A percentile compares a stretch with the other conserved stretches of the same genome.
These are phyloP conservation scores for Saccharomycopsis phalli DNA, from an alignment of 1,139 yeast species.

Conservation along the genomic window DNA sequence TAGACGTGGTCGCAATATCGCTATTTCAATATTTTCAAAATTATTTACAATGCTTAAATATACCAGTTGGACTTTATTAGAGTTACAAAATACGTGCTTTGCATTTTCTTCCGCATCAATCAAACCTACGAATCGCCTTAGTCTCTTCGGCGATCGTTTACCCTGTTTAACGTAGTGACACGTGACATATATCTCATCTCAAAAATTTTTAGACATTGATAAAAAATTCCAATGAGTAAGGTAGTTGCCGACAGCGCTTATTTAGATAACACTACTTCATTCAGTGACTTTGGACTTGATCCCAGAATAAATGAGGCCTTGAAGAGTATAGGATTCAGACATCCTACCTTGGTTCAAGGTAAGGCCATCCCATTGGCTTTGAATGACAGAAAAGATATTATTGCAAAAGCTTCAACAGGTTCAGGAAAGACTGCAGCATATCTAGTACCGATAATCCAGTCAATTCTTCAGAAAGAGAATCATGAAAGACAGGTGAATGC, in stretches of 20 bases:
- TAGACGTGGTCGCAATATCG: no score
- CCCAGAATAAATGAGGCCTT: slow-evolving; percentile 79
- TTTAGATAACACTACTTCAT: slow-evolving; percentile 61
- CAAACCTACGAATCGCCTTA: not conserved
- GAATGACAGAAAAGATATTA: slow-evolving; percentile 76
- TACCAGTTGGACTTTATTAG: no score
- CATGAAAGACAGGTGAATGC: slow-evolving; percentile 32
- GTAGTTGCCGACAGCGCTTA: slow-evolving; percentile 54
- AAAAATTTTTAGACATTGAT: not conserved
- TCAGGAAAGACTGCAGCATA: slow-evolving; percentile 89
- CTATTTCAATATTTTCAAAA: no score
- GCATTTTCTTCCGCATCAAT: no score
- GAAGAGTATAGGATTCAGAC: slow-evolving; percentile 67
- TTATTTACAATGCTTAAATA: no score
- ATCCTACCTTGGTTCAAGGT: slow-evolving; percentile 86
- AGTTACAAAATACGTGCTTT: no score
- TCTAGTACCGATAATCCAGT: slow-evolving; percentile 67
- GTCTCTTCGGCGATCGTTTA: not conserved
- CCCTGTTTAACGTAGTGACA: not conserved
- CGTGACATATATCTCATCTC: not conserved
- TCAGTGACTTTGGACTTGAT: slow-evolving; percentile 67
- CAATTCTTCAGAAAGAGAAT: slow-evolving; percentile 37
- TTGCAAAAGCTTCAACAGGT: slow-evolving; percentile 85
- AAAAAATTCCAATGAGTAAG: slow-evolving; percentile 1
- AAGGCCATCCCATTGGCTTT: slow-evolving; percentile 88